Evolutionary conservation across 768 basidiomycete species (phyloP).

Genomic region (Suillus discolor): DNA sequence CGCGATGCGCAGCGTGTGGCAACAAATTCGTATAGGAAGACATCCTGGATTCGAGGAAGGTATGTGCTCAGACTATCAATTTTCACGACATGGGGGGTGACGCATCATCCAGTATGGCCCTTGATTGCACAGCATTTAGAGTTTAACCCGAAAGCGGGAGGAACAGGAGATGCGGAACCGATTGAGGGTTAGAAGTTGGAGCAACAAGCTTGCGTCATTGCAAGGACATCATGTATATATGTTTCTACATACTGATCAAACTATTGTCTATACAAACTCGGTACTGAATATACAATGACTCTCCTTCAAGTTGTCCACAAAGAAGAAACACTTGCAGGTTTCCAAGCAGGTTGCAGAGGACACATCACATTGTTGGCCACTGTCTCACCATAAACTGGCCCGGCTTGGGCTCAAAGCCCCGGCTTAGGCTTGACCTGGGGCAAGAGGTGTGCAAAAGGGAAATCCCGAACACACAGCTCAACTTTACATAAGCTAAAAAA

Average conservation of each 20-base stretch:
- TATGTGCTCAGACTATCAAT: constrained; percentile 26
- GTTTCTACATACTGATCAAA: not conserved
- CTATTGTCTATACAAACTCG: too few relatives aligned
- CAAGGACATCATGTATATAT: constrained; percentile 6
- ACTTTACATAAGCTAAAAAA: too few relatives aligned
- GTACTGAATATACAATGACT: too few relatives aligned
- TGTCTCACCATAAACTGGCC: too few relatives aligned
- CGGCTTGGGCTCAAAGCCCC: too few relatives aligned
- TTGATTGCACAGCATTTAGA: constrained; percentile 64
- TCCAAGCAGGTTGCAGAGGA: too few relatives aligned
- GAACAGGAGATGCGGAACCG: constrained; percentile 22
- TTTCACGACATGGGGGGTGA: constrained; percentile 15
- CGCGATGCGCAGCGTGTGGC: constrained; percentile 82
- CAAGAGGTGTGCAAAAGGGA: too few relatives aligned
- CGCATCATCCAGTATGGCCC: constrained; percentile 58
- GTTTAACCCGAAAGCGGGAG: constrained; percentile 47
- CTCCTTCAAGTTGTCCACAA: too few relatives aligned
- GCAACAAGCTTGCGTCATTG: not conserved
- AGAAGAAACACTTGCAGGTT: too few relatives aligned
- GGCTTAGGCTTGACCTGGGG: too few relatives aligned
- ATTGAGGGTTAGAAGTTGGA: constrained; percentile 17
- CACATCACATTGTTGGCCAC: too few relatives aligned
- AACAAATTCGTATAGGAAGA: constrained; percentile 79
- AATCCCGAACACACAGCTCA: too few relatives aligned
- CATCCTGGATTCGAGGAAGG: constrained; percentile 91